These are phyloP conservation scores for Epichloe sibirici DNA, from an alignment of 2,329 filamentous ascomycete genomes.

Conservation along the genomic window DNA sequence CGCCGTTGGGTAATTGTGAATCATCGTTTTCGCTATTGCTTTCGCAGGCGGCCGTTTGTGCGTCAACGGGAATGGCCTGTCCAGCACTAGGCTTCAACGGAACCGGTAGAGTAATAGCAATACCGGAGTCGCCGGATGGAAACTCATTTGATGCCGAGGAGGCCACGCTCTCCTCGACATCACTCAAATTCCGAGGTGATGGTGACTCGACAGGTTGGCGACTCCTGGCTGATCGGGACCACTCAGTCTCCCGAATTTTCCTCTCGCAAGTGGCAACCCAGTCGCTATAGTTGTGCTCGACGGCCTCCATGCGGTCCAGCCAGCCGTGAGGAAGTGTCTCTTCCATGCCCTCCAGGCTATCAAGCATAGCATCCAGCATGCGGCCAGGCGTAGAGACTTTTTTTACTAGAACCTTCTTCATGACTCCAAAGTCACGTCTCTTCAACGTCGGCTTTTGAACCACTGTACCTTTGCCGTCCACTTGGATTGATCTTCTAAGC, in stretches of 20 bases:
- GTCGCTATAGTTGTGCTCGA: conserved; percentile 65
- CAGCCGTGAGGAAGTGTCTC: conserved; percentile 79
- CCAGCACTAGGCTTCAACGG: background rate
- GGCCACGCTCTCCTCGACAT: background rate
- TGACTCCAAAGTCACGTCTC: conserved; percentile 39
- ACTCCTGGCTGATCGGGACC: conserved; percentile 11
- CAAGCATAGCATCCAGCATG: conserved; percentile 73
- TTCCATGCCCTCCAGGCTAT: conserved; percentile 68
- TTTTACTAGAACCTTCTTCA: conserved; percentile 50
- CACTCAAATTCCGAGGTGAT: background rate
- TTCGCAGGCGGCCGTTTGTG: background rate
- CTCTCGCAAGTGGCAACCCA: conserved; percentile 74
- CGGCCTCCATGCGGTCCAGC: conserved; percentile 73
- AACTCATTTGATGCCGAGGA: background rate
- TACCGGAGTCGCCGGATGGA: background rate
- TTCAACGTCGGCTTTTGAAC: conserved; percentile 20
- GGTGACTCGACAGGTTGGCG: conserved; percentile 1
- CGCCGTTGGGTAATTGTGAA: background rate
- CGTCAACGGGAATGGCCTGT: background rate
- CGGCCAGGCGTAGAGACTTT: conserved; percentile 60
- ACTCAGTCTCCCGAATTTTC: conserved; percentile 57
- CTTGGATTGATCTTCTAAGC: conserved; percentile 10
- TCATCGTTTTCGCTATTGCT: background rate
- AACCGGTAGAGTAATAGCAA: background rate
- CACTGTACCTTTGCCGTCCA: conserved; percentile 8